Conservation (phyloP, 2,329 filamentous ascomycete genomes). For the Arthrobotrys sphaeroides region DNA sequence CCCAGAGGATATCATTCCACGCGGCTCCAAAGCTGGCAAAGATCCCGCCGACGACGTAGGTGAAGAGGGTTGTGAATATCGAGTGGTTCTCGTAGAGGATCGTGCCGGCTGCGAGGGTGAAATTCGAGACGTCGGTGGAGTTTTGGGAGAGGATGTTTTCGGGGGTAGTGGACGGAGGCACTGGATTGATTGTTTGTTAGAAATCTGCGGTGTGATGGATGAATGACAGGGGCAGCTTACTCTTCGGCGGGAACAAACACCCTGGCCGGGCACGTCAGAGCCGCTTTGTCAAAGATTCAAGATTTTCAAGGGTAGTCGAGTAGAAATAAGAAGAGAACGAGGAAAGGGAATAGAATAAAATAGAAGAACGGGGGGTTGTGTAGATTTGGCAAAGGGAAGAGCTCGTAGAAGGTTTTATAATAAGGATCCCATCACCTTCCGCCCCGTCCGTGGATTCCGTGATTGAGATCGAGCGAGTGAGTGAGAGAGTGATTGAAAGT, state of each 20-base stretch:
- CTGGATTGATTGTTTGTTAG: neutral
- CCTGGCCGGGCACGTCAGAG: neutral
- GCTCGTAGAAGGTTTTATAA: slow-evolving; percentile 2
- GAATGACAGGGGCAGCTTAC: slow-evolving; percentile 7
- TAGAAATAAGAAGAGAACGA: neutral
- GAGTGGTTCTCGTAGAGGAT: slow-evolving; percentile 30
- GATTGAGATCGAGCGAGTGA: neutral
- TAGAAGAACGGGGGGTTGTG: neutral
- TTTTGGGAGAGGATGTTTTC: slow-evolving; percentile 13
- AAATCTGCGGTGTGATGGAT: neutral
- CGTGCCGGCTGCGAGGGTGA: slow-evolving; percentile 48
- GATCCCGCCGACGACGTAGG: slow-evolving; percentile 46
- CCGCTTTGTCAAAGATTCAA: neutral
- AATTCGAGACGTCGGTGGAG: slow-evolving; percentile 36
- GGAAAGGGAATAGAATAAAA: neutral
- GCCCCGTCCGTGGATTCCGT: neutral
- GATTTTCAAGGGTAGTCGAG: neutral
- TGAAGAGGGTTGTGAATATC: slow-evolving; percentile 29
- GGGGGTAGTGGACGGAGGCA: slow-evolving; percentile 37
- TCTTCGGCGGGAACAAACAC: slow-evolving; percentile 33
- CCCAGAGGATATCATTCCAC: slow-evolving; percentile 32
- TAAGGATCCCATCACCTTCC: slow-evolving; percentile 2
- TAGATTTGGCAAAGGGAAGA: neutral
- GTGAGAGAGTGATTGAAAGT: neutral
- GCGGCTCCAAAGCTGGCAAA: slow-evolving; percentile 46